Percentiles rank a stretch among this genome's conserved stretches.
Evolutionary conservation across 176 grass and related monocot species (phyloP).

Genomic region (Avena sativa): DNA sequence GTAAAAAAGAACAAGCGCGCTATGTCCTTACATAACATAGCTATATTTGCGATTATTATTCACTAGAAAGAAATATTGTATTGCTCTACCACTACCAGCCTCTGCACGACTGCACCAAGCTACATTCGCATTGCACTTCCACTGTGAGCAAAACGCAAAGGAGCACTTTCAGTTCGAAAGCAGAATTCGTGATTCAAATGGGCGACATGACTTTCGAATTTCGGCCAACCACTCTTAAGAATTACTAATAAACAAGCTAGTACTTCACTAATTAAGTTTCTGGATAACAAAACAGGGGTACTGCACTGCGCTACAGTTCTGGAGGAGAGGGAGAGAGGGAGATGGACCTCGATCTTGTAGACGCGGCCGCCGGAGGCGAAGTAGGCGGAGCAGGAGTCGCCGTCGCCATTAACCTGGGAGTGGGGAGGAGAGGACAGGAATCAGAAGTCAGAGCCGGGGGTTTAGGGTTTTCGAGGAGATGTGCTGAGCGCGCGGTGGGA

Average conservation of each 20-base stretch:
- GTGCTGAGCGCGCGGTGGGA: background rate
- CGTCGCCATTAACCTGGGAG: slow-evolving; percentile 60
- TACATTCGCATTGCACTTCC: background rate
- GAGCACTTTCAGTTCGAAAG: background rate
- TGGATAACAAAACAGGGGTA: background rate
- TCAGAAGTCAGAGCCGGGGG: background rate
- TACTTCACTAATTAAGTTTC: background rate
- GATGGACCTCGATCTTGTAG: slow-evolving; percentile 79
- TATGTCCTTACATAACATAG: background rate
- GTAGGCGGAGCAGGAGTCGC: slow-evolving; percentile 70
- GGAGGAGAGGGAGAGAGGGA: background rate
- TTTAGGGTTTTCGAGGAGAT: slow-evolving; percentile 48
- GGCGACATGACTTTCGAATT: background rate
- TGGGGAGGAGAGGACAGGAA: background rate
- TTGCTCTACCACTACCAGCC: background rate
- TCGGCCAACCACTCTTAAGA: background rate
- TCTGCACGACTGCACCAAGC: background rate
- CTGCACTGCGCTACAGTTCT: background rate
- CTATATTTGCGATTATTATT: background rate
- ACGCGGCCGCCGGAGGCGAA: slow-evolving; percentile 78
- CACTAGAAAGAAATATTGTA: background rate
- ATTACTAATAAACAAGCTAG: no score
- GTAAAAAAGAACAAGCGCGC: background rate
- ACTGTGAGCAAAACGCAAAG: background rate
- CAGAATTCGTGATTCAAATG: background rate